These are phyloP conservation scores for Epichloe typhina DNA, from an alignment of 2,329 filamentous ascomycete species.

Conservation along the genomic window DNA sequence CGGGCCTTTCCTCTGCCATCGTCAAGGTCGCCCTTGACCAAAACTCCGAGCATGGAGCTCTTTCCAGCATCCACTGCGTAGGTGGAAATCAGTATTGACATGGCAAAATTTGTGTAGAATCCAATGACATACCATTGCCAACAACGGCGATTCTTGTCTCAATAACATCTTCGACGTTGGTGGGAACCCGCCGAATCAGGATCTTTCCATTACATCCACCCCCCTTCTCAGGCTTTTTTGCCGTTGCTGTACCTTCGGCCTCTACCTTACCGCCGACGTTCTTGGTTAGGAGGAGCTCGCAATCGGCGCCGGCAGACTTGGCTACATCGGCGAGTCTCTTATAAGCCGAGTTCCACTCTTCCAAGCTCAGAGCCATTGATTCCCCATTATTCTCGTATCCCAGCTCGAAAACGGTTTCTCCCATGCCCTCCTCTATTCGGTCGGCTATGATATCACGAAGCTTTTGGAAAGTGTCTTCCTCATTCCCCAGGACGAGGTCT, in stretches of 20 bases:
- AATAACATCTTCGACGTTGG: conserved; percentile 72
- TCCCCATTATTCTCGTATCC: conserved; percentile 86
- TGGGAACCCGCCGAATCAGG: conserved; percentile 63
- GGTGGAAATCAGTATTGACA: neutral
- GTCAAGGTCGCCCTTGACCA: conserved; percentile 90
- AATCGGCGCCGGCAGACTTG: conserved; percentile 55
- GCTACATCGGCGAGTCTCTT: conserved; percentile 53
- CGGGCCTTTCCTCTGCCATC: conserved; percentile 88
- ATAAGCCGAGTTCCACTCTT: conserved; percentile 65
- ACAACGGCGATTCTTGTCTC: conserved; percentile 95
- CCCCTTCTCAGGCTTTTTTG: conserved; percentile 44
- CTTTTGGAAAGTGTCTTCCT: conserved; percentile 47
- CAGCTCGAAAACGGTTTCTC: conserved; percentile 83
- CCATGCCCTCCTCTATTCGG: conserved; percentile 69
- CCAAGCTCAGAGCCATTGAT: conserved; percentile 60
- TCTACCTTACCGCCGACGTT: conserved; percentile 74
- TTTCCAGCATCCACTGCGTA: conserved; percentile 78
- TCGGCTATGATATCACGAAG: conserved; percentile 53
- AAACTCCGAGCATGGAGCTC: conserved; percentile 85
- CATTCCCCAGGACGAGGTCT: conserved; percentile 55
- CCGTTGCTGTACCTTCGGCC: conserved; percentile 38
- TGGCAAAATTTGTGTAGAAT: no score
- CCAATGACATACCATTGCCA: conserved; percentile 55
- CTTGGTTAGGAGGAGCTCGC: conserved; percentile 73
- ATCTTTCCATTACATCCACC: conserved; percentile 74